phyloP scores from a whole-genome alignment of 495 filamentous ascomycete genomes.

The Pseudomonodictys pantanalensis region DNA sequence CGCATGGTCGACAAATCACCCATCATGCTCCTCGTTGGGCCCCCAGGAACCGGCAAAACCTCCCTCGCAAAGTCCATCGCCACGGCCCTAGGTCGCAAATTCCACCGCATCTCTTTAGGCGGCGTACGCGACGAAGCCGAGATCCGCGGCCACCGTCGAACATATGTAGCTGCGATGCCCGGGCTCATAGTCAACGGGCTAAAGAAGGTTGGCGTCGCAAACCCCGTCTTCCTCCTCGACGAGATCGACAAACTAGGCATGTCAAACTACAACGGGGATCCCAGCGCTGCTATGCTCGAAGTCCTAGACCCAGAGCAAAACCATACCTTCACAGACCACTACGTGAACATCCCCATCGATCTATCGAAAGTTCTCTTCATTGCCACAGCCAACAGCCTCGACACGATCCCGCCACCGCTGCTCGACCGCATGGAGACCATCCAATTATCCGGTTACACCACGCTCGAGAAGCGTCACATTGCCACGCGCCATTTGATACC shows the following conservation, averaged over 20 bases:
- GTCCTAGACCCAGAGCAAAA: slow-evolving; percentile 99
- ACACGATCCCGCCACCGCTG: slow-evolving; percentile 92
- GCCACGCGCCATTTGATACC: slow-evolving; percentile 89
- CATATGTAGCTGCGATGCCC: slow-evolving; percentile 98
- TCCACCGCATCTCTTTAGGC: slow-evolving; percentile 95
- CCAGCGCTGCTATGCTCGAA: slow-evolving; percentile 97
- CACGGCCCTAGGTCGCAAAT: slow-evolving; percentile 86
- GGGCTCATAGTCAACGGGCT: slow-evolving; percentile 90
- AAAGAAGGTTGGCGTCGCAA: slow-evolving; percentile 93
- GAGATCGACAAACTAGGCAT: slow-evolving; percentile 98
- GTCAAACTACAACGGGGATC: slow-evolving; percentile 91
- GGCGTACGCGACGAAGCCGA: slow-evolving; percentile 96
- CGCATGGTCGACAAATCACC: slow-evolving; percentile 88
- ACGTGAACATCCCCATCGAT: slow-evolving; percentile 94
- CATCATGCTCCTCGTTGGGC: slow-evolving; percentile 89
- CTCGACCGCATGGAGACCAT: slow-evolving; percentile 98
- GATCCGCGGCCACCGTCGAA: slow-evolving; percentile 91
- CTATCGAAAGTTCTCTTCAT: slow-evolving; percentile 97
- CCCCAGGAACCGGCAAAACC: slow-evolving; percentile 95
- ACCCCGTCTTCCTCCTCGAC: slow-evolving; percentile 94
- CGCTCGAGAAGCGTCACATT: slow-evolving; percentile 96
- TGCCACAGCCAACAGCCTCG: slow-evolving; percentile 93
- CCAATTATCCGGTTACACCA: slow-evolving; percentile 88
- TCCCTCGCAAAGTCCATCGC: slow-evolving; percentile 93
- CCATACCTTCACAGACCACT: slow-evolving; percentile 90